Evolutionary conservation across 2,329 filamentous ascomycete species (phyloP).

Genomic region (Tolypocladium ophioglossoides): DNA sequence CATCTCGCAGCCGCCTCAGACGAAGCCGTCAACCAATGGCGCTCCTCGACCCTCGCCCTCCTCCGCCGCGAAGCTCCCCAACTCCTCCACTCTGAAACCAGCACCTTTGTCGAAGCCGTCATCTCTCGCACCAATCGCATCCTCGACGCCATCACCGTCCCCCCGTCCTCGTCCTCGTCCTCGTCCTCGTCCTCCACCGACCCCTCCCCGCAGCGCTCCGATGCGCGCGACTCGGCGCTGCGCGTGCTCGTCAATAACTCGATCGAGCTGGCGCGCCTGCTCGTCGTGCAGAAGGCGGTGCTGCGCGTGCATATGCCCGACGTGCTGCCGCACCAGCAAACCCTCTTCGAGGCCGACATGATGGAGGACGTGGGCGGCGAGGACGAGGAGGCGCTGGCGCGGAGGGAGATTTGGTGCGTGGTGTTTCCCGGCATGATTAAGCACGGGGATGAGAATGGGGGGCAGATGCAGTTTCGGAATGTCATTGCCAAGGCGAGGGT

Average conservation of each 20-base stretch:
- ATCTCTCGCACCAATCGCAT: constrained; percentile 37
- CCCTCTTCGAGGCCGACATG: constrained; percentile 43
- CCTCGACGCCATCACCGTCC: constrained; percentile 36
- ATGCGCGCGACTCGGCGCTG: constrained; percentile 41
- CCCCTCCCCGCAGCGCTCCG: constrained; percentile 12
- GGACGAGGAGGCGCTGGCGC: constrained; percentile 42
- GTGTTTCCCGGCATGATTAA: constrained; percentile 57
- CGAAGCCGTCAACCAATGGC: constrained; percentile 54
- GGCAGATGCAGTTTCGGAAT: constrained; percentile 49
- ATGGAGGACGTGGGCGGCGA: constrained; percentile 60
- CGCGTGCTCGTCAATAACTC: constrained; percentile 39
- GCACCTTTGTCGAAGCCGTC: constrained; percentile 29
- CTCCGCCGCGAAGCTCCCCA: constrained; percentile 41
- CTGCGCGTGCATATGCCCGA: constrained; percentile 46
- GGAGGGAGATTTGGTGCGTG: constrained; percentile 48
- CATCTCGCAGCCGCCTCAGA: constrained; percentile 27
- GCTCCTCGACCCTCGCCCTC: constrained; percentile 51
- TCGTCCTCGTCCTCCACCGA: too few species aligned
- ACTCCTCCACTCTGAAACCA: constrained; percentile 35
- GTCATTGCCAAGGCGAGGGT: constrained; percentile 58
- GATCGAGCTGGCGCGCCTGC: constrained; percentile 43
- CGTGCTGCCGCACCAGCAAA: constrained; percentile 39
- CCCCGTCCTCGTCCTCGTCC: constrained; percentile 17
- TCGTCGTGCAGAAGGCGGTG: constrained; percentile 48
- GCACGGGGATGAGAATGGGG: constrained; percentile 52